Percentiles rank a stretch among this genome's conserved stretches.
These are phyloP conservation scores for Phytophthora tentaculata DNA, from an alignment of 352 stramenopile species.

Conservation along the genomic window DNA sequence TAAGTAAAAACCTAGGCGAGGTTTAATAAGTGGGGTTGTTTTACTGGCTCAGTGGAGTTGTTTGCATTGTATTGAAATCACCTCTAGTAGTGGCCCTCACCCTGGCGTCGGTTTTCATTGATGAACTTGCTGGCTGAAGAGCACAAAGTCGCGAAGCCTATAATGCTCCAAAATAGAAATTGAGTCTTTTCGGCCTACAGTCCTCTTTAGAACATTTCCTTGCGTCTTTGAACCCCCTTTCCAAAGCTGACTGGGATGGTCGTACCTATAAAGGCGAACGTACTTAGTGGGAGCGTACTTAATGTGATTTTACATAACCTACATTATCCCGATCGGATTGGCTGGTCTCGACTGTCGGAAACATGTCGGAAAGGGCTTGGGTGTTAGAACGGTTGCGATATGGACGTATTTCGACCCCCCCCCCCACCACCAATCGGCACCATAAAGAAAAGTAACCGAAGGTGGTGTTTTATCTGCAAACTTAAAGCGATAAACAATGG, in stretches of 20 bases:
- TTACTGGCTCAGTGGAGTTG: neutral
- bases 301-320: too few relatives aligned
- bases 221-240: neutral
- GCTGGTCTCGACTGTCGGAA: neutral
- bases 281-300: too few relatives aligned
- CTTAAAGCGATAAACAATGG: too few relatives aligned
- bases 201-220: neutral
- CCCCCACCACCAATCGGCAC: too few relatives aligned
- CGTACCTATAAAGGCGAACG: neutral
- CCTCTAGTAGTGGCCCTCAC: too few relatives aligned
- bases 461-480: too few relatives aligned
- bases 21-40: too few relatives aligned
- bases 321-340: neutral
- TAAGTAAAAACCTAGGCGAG: too few relatives aligned
- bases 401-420: too few relatives aligned
- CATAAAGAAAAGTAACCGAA: too few relatives aligned
- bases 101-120: neutral
- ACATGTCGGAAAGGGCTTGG: neutral
- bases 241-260: neutral
- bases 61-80: too few relatives aligned
- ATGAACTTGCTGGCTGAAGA: constrained; percentile 5
- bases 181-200: constrained; percentile 2
- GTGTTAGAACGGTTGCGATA: neutral
- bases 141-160: neutral
- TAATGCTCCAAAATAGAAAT: neutral